These are phyloP conservation scores for Forsythia viridissima DNA, from an alignment of 257 asterid species.

Conservation along the genomic window DNA sequence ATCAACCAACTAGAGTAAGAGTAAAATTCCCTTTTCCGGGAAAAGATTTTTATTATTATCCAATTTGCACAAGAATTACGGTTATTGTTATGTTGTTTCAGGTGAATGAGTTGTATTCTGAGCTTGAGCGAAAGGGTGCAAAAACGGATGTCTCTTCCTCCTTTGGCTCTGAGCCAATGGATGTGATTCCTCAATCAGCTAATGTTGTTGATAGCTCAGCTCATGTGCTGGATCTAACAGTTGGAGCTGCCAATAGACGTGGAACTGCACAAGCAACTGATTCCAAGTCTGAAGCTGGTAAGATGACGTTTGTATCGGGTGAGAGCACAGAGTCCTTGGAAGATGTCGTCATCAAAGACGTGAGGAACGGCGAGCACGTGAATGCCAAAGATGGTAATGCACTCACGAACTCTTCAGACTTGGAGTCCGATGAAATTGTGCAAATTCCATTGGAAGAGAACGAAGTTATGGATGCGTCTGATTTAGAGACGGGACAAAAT, in stretches of 20 bases:
- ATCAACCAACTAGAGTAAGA: background rate
- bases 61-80: constrained; percentile 9
- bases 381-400: constrained; percentile 13
- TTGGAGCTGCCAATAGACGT: constrained; percentile 29
- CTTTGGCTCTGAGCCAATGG: constrained; percentile 25
- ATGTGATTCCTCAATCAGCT: constrained; percentile 37
- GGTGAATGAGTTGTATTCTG: constrained; percentile 58
- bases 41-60: background rate
- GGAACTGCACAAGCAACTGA: constrained; percentile 26
- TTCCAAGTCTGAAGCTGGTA: constrained; percentile 34
- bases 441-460: constrained; percentile 75
- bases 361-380: constrained; percentile 31
- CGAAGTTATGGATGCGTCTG: constrained; percentile 31
- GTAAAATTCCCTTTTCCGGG: background rate
- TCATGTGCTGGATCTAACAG: constrained; percentile 24
- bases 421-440: constrained; percentile 60
- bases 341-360: constrained; percentile 34
- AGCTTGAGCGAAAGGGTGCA: constrained; percentile 45
- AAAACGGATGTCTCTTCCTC: constrained; percentile 30
- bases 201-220: constrained; percentile 27
- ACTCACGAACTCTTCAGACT: constrained; percentile 40
- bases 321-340: constrained; percentile 36
- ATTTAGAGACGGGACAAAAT: constrained; percentile 27
- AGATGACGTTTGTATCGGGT: constrained; percentile 33
- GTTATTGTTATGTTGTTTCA: constrained; percentile 32